Evolutionary conservation across 345 rosid genomes (phyloP), one percentile per base, ranked within the genome.

Genomic region (Dimocarpus longan): DNA sequence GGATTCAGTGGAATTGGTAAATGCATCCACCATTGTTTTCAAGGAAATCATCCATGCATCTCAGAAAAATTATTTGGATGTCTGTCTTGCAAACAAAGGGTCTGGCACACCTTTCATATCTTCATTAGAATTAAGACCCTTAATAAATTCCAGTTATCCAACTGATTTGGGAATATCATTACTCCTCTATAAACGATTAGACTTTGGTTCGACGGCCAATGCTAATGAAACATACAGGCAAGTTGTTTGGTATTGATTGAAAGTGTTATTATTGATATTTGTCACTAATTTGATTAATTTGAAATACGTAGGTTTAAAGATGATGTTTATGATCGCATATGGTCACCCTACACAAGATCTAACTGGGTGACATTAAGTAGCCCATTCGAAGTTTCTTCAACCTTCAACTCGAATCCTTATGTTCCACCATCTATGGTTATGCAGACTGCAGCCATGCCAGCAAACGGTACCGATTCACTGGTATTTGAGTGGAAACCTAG

Each of bases 281-380:
- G 63, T 18, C 15, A 0, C 12, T 5, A 24, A 48, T 22, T 9
- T 2, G 4, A 2, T 48, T 70, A 70, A 37, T 4, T 2, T 50
- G 3, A 4, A 18, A 19, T 2, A 10, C 73, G 5, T 74, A 85
- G 92, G 84, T 89, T 74, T 66, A 44, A 76, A 9, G 79, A 86
- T 24, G 89, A 89, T 66, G 70, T 70, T 0, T 83, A 52, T 8
- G 92, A 89, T 10, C 73, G 89, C 39, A 63, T 83, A 4, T 89
- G 93, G 88, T 3, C 5, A 15, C 80, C 87, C 19, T 66, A 26
- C 8, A 80, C 37, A 32, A 32, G 4, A 16, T 48, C 24, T 21
- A 0, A 42, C 1, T 79, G 78, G 70, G 75, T 48, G 21, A 78
- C 46, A 2, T 73, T 78, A 40, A 21, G 13, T n/a, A 62, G 80